These are phyloP conservation scores for Xylariaceae sp. DNA, from an alignment of 2,329 filamentous ascomycete genomes.

Conservation along the genomic window DNA sequence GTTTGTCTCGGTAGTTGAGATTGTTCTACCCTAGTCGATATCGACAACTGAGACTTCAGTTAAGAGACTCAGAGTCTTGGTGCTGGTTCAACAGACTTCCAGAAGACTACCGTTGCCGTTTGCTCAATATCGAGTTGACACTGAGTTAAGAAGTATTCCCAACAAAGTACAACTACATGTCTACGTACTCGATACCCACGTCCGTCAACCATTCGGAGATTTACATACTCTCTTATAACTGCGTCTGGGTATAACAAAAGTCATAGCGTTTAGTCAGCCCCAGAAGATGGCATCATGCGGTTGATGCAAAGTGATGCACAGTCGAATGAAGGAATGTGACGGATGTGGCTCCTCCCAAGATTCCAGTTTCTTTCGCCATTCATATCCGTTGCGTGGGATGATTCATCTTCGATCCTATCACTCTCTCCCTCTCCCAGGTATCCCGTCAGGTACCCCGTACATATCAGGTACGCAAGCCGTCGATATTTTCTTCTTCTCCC, in stretches of 20 bases:
- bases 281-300: not conserved
- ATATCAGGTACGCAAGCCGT: too few relatives aligned
- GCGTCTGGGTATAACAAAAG: conserved; percentile 4
- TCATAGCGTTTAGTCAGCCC: conserved; percentile 40
- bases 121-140: too few relatives aligned
- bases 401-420: not conserved
- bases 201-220: not conserved
- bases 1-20: too few relatives aligned
- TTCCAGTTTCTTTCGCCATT: not conserved
- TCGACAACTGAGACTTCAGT: too few relatives aligned
- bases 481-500: not conserved
- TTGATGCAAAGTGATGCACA: not conserved
- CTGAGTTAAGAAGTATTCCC: too few relatives aligned
- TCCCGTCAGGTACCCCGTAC: too few relatives aligned
- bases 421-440: too few relatives aligned
- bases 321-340: not conserved
- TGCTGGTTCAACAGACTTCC: too few relatives aligned
- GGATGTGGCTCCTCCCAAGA: not conserved
- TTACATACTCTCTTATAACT: not conserved
- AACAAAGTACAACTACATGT: too few relatives aligned
- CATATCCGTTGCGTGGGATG: not conserved
- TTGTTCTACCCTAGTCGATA: too few relatives aligned
- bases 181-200: not conserved
- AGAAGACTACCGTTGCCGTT: too few relatives aligned
- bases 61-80: too few relatives aligned